These are phyloP conservation scores for Sarocladiaceae sp. DNA, from an alignment of 2,329 filamentous ascomycete species.

Conservation along the genomic window DNA sequence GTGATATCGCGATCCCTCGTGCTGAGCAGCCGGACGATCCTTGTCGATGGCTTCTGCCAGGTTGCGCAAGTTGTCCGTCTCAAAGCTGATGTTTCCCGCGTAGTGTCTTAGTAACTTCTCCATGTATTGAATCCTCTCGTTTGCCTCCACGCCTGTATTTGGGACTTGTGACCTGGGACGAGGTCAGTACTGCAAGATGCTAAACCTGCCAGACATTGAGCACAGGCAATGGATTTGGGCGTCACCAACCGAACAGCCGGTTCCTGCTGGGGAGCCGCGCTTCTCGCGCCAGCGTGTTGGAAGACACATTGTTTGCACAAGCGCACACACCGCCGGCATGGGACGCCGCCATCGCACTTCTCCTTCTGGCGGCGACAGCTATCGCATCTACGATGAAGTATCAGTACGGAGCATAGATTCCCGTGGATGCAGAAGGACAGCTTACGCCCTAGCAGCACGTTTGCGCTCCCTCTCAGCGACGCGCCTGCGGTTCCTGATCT, in stretches of 20 bases:
- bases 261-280: neutral
- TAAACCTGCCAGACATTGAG: no score
- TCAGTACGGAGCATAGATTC: neutral
- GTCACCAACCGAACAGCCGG: neutral
- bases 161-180: neutral
- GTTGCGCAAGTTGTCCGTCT: constrained; percentile 24
- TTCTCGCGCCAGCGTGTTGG: neutral
- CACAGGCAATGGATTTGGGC: no score
- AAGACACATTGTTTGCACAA: constrained; percentile 46
- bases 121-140: constrained; percentile 24
- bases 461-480: constrained; percentile 20
- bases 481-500: no score
- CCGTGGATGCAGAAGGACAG: neutral
- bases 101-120: constrained; percentile 42
- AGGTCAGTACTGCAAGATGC: no score
- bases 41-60: constrained; percentile 36
- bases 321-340: constrained; percentile 45
- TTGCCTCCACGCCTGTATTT: neutral
- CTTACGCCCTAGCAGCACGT: constrained; percentile 21
- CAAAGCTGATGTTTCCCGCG: constrained; percentile 27
- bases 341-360: constrained; percentile 49
- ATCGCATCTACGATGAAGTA: constrained; percentile 35
- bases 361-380: constrained; percentile 49
- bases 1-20: constrained; percentile 13
- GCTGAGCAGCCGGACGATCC: constrained; percentile 16